Percentiles rank a stretch among this genome's conserved stretches.
Evolutionary conservation across 2,329 filamentous ascomycete genomes (phyloP).

Genomic region (Nannizziopsis arthrosporioides): DNA sequence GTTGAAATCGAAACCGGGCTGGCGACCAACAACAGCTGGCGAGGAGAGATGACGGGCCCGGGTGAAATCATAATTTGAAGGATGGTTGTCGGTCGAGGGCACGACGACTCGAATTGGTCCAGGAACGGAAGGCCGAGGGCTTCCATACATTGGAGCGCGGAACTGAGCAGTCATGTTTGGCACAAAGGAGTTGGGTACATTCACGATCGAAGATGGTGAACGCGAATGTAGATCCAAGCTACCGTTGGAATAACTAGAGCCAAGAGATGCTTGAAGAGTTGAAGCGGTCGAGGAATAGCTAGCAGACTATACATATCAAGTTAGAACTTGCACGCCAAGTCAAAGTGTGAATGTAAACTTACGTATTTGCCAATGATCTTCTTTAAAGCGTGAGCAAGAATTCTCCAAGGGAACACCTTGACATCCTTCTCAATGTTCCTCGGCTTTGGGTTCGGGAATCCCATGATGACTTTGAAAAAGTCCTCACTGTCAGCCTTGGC

Average conservation of each 20-base stretch:
- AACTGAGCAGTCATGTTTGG: slow-evolving; percentile 36
- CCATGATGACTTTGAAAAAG: slow-evolving; percentile 99
- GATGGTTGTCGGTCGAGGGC: slow-evolving; percentile 3
- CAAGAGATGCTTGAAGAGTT: slow-evolving; percentile 31
- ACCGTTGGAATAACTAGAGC: slow-evolving; percentile 34
- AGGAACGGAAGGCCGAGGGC: neutral
- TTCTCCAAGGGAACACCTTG: slow-evolving; percentile 96
- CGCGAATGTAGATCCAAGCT: slow-evolving; percentile 38
- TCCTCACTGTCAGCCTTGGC: slow-evolving; percentile 83
- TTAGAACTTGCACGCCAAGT: slow-evolving; percentile 22
- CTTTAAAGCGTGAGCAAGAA: slow-evolving; percentile 73
- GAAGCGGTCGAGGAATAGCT: slow-evolving; percentile 56
- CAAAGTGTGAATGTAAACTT: slow-evolving; percentile 29
- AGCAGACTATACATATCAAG: slow-evolving; percentile 41
- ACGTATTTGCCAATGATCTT: slow-evolving; percentile 98
- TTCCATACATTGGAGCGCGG: slow-evolving; percentile 14
- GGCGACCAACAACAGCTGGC: slow-evolving; percentile 12
- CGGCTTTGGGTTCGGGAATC: slow-evolving; percentile 85
- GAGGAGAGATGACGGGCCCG: slow-evolving; percentile 25
- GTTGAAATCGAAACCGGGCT: slow-evolving; percentile 31
- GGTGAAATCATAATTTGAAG: neutral
- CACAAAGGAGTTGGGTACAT: slow-evolving; percentile 36
- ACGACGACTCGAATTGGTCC: slow-evolving; percentile 1
- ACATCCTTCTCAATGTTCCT: slow-evolving; percentile 98
- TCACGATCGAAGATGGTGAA: slow-evolving; percentile 40